Evolutionary conservation across 176 grass and related monocot species (phyloP).

Genomic region (Eleusine coracana): DNA sequence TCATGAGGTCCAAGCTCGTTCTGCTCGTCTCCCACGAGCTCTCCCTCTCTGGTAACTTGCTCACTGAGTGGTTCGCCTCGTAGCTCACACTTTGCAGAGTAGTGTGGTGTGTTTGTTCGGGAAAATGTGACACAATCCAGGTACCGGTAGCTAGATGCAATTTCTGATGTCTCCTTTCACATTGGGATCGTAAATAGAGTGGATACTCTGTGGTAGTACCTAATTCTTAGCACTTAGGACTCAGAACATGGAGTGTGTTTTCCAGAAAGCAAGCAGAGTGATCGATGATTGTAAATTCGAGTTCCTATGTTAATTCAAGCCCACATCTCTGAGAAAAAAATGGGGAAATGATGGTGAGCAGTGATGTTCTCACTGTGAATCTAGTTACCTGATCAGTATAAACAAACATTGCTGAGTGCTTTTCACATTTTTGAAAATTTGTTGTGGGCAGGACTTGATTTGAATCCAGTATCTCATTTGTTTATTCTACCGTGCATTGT

Average conservation of each 20-base stretch:
- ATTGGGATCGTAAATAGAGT: not conserved
- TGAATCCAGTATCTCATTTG: not conserved
- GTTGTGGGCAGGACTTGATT: not conserved
- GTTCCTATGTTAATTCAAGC: not conserved
- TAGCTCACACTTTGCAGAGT: slow-evolving; percentile 4
- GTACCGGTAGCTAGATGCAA: not conserved
- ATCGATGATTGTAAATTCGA: slow-evolving; percentile 11
- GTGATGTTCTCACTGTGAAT: not conserved
- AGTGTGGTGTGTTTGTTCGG: slow-evolving; percentile 13
- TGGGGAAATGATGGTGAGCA: not conserved
- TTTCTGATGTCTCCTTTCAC: not conserved
- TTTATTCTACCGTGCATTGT: slow-evolving; percentile 9
- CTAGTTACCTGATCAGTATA: not conserved
- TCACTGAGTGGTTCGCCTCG: slow-evolving; percentile 17
- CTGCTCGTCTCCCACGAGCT: slow-evolving; percentile 95
- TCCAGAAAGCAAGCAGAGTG: not conserved
- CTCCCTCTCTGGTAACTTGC: slow-evolving; percentile 83
- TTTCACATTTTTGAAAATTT: not conserved
- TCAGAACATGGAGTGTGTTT: not conserved
- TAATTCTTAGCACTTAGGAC: too few relatives aligned
- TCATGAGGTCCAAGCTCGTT: slow-evolving; percentile 82
- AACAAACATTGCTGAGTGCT: not conserved
- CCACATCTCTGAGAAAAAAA: not conserved
- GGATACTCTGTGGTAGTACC: not conserved
- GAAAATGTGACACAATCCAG: not conserved